A percentile compares a stretch with the other conserved stretches of the same genome.
These are phyloP conservation scores for Persicaria tinctoria DNA, from an alignment of 148 eudicot species.

Conservation along the genomic window DNA sequence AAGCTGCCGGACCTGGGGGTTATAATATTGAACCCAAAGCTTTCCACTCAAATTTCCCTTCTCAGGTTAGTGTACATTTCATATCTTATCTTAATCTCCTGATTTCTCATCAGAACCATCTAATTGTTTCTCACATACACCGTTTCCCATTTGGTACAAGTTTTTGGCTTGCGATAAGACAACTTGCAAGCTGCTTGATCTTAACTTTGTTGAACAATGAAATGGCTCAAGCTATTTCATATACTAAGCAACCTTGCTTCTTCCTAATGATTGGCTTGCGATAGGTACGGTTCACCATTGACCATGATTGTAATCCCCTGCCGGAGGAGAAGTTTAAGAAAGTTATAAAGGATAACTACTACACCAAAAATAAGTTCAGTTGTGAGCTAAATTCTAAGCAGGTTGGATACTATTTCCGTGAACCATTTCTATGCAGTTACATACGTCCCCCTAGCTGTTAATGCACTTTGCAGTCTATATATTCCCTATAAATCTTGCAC, in stretches of 20 bases:
- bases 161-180: neutral
- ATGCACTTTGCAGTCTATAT: slow-evolving; percentile 6
- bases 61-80: slow-evolving; percentile 59
- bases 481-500: neutral
- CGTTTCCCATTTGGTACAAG: neutral
- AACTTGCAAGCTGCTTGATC: slow-evolving; percentile 6
- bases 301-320: slow-evolving; percentile 71
- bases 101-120: neutral
- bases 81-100: neutral
- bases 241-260: neutral
- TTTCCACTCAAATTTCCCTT: slow-evolving; percentile 79
- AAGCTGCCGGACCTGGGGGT: slow-evolving; percentile 89
- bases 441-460: neutral
- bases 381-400: slow-evolving; percentile 60
- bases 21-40: slow-evolving; percentile 82
- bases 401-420: slow-evolving; percentile 30
- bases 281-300: slow-evolving; percentile 76
- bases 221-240: neutral
- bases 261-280: slow-evolving; percentile 8
- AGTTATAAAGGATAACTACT: slow-evolving; percentile 75
- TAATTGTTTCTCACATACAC: neutral
- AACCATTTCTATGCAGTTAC: neutral
- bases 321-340: slow-evolving; percentile 76
- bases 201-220: neutral
- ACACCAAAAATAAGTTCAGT: slow-evolving; percentile 59